phyloP scores from a whole-genome alignment of 805 yeast genomes.

The Spathaspora hagerdaliae region DNA sequence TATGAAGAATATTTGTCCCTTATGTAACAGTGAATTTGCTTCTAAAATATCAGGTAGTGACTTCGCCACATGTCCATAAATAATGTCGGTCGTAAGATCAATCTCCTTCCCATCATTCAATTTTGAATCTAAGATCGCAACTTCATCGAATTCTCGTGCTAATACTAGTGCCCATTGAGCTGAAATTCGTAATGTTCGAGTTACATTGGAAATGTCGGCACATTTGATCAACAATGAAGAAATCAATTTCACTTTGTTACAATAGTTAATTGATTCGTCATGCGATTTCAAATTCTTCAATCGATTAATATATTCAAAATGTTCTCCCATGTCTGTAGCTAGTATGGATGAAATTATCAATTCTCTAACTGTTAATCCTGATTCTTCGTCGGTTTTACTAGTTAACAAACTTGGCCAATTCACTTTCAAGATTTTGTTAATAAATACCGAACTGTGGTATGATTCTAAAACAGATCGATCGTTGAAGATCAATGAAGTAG shows the following conservation, averaged over 20 bases:
- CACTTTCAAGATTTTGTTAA: slow-evolving; percentile 29
- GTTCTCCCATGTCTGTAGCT: slow-evolving; percentile 90
- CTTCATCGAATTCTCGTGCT: slow-evolving; percentile 71
- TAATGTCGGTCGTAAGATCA: slow-evolving; percentile 8
- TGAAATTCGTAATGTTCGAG: slow-evolving; percentile 71
- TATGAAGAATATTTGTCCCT: slow-evolving; percentile 81
- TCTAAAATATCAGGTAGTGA: slow-evolving; percentile 41
- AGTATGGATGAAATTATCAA: slow-evolving; percentile 35
- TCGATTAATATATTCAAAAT: slow-evolving; percentile 62
- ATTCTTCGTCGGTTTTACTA: slow-evolving; percentile 14
- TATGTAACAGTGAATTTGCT: slow-evolving; percentile 48
- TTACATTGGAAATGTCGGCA: slow-evolving; percentile 93
- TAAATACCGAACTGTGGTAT: slow-evolving; percentile 71
- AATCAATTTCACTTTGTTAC: slow-evolving; percentile 39
- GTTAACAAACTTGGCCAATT: slow-evolving; percentile 34
- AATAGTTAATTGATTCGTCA: slow-evolving; percentile 9
- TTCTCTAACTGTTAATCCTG: slow-evolving; percentile 16
- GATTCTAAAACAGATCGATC: slow-evolving; percentile 75
- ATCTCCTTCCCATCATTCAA: slow-evolving; percentile 8
- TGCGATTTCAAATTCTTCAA: slow-evolving; percentile 29
- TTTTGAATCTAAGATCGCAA: slow-evolving; percentile 46
- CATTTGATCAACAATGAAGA: slow-evolving; percentile 78
- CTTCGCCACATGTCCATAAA: slow-evolving; percentile 35
- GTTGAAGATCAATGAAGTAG: slow-evolving; percentile 58
- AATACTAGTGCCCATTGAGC: slow-evolving; percentile 86